Evolutionary conservation across 2,329 filamentous ascomycete species (phyloP), one percentile per base, ranked within the genome.

Genomic region (Neonectria ditissima): DNA sequence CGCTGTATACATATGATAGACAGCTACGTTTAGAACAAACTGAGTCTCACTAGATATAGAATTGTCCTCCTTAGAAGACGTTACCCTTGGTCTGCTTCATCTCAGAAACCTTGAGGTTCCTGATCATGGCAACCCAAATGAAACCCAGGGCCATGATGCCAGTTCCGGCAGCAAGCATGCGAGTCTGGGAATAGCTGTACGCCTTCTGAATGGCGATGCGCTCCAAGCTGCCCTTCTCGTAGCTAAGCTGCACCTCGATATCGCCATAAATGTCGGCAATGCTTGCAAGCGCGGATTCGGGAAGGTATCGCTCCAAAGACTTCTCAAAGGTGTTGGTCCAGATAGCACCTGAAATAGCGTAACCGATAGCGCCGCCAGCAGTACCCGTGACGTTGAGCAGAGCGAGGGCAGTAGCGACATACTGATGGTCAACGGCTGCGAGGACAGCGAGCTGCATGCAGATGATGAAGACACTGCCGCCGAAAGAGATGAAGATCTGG

Each of bases 401-500:
- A 2, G 74, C 73, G 2, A 76, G 64, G 5, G 65, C 66, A 16
- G 69, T 68, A 26, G 74, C 73, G 13, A 76, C 65, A 43, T 75
- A 64, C 44, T 73, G 70, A 48, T 75, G 71, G 26, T 73, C 69
- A n/a, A 70, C 70, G 14, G 69, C 66, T n/a, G 72, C 67, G 16
- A 73, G 63, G 37, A 73, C 68, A 18, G 71, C 66, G 20, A 74
- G 56, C 30, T 67, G 63, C n/a, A 63, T 45, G 4, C 48, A 30
- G 18, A 67, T 59, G 10, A 82, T 84, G 69, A 84, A 83, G 75
- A 86, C 84, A 65, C 82, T 83, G 26, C 79, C 83, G 16, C 77
- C 83, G 30, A 82, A 77, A 10, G 83, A 82, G 56, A 85, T 78
- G 47, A 85, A 79, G 41, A 86, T 77, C 71, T 86, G 82, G 18